phyloP scores from a whole-genome alignment of 2,329 filamentous ascomycete species.

The Nothopassalora personata region DNA sequence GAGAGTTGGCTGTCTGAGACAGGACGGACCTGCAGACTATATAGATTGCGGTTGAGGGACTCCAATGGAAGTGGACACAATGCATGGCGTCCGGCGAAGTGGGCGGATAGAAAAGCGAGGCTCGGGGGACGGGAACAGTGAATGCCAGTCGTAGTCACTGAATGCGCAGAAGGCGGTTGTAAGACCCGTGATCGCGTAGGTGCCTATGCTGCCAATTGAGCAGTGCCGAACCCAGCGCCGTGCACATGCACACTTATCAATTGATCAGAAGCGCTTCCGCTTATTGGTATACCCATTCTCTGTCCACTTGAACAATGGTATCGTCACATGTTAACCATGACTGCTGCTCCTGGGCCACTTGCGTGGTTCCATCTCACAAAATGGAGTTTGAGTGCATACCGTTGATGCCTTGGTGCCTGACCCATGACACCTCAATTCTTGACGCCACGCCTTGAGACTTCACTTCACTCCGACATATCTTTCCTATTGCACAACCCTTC shows the following conservation, averaged over 20 bases:
- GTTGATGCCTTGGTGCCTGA: not conserved
- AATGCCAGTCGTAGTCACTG: not conserved
- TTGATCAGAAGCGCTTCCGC: not conserved
- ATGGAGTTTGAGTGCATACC: too few relatives aligned
- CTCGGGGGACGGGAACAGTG: not conserved
- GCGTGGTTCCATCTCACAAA: too few relatives aligned
- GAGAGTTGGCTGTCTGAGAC: constrained; percentile 22
- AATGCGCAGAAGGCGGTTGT: not conserved
- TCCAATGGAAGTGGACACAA: not conserved
- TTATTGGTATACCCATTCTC: not conserved
- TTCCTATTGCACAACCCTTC: not conserved
- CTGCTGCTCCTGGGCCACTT: too few relatives aligned
- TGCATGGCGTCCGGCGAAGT: constrained; percentile 5
- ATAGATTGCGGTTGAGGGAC: not conserved
- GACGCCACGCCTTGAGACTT: not conserved
- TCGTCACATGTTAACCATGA: too few relatives aligned
- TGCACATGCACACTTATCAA: not conserved
- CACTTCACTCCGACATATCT: not conserved
- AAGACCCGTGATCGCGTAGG: too few relatives aligned
- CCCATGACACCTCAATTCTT: not conserved
- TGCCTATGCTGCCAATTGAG: not conserved
- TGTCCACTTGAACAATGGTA: not conserved
- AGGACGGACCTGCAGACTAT: not conserved
- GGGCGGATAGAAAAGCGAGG: not conserved
- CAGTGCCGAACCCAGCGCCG: not conserved